Evolutionary conservation across 1,284 basidiomycete genomes (phyloP), one percentile per base, ranked within the genome.

Genomic region (Spongiforma sp.): DNA sequence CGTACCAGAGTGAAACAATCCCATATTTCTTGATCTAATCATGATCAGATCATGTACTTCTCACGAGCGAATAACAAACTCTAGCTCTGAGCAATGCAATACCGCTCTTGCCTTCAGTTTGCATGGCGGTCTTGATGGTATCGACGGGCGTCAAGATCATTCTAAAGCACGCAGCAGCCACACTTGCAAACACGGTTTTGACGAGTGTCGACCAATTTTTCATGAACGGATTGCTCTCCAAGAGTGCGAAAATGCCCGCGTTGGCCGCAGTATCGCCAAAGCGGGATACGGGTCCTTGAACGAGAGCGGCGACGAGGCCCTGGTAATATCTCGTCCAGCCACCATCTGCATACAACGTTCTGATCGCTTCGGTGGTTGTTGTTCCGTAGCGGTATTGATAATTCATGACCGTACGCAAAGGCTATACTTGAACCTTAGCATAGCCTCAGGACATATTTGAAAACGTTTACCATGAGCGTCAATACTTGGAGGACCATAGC

Each of bases 211-310:
- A 91, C 11, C 93, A 82, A 41, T 82, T 75, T 69, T 80, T 86
- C 81, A 91, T 83, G 75, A 86, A 89, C 3, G 83, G 75, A 73
- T 94, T 94, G 10, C 86, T 88, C 65, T 89, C 77, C 11, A 95
- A 79, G 6, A 95, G 81, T 0, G 91, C 92, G 30, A 94, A 82
- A 63, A 94, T 92, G 21, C 93, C 93, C 1, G 83, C 90, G 71
- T 94, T 94, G 28, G 93, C 91, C 1, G 93, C 93, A 1, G 95
- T 96, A 75, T 97, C 95, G 0, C 94, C 94, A 71, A 97, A 96
- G 11, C 95, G 88, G 11, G 90, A 82, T 11, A 88, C 79, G 1
- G 89, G 88, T 55, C 93, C 93, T 76, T 95, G 93, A 26, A 95
- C 72, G 61, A 97, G 86, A 1, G 95, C 95, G 1, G 94, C 91